Conservation (phyloP, 1,139 yeast species). For the Pneumocystis carinii region DNA sequence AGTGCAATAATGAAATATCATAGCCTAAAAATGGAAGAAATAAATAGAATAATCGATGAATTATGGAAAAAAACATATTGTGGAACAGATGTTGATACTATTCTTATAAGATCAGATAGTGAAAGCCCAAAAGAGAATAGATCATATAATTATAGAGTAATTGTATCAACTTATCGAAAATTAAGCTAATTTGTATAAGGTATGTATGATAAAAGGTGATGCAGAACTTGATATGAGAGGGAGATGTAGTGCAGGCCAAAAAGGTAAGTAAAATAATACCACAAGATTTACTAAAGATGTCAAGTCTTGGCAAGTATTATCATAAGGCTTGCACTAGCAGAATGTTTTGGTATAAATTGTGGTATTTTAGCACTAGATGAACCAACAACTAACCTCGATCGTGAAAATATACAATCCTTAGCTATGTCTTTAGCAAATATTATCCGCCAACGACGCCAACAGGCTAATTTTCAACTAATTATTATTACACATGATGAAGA, state of each 20-base stretch:
- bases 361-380: conserved; percentile 95
- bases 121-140: conserved; percentile 48
- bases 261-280: conserved; percentile 19
- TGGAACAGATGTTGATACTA: conserved; percentile 93
- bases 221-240: conserved; percentile 96
- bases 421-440: conserved; percentile 68
- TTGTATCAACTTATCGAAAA: conserved; percentile 7
- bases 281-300: background rate
- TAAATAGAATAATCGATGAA: conserved; percentile 74
- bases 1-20: conserved; percentile 88
- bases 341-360: conserved; percentile 87
- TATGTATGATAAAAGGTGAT: conserved; percentile 86
- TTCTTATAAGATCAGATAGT: conserved; percentile 69
- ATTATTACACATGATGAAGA: conserved; percentile 95
- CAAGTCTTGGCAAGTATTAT: conserved; percentile 75
- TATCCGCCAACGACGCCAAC: conserved; percentile 58
- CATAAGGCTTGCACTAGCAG: conserved; percentile 82
- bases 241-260: conserved; percentile 95
- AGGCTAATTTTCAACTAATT: conserved; percentile 80
- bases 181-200: conserved; percentile 1
- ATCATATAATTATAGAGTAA: conserved; percentile 69
- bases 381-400: conserved; percentile 91
- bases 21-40: conserved; percentile 80
- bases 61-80: conserved; percentile 88
- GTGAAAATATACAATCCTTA: conserved; percentile 73